Base-by-base conservation (phyloP, 768 basidiomycete species). In the Ramaria sp. region DNA sequence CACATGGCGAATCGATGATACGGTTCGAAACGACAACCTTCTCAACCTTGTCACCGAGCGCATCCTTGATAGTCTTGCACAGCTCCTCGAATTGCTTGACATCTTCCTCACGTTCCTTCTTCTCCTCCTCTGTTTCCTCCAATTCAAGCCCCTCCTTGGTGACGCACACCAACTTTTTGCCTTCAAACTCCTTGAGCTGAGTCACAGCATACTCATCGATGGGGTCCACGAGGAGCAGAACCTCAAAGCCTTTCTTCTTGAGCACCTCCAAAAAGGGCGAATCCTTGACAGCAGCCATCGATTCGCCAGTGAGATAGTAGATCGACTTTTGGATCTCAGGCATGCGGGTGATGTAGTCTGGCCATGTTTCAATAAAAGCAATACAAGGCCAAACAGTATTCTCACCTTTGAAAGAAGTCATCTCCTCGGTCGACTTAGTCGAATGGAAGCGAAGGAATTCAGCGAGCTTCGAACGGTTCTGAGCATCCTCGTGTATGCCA, bases 271-370 rank as follows among this genome's bases (percentile, higher is more conserved):
- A 84, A 94, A 98, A 98, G 18, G 95, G 95, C 44, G 95, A 97
- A 70, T 98, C 92, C 65, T 78, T 82, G 63, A 86, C 82, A 52
- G 90, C 79, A 55, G 82, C 83, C 50, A 99, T 85, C 5, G 92
- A 95, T 77, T 99, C 95, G 69, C 95, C 95, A 52, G 95, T 99
- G 62, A 97, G 87, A 78, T 95, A 98, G 81, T 97, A 99, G 71
- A 99, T 91, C 61, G 91, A 88, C 72, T 97, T 97, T 72, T 99
- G 95, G 61, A 92, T 79, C 74, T 97, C 92, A 58, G 94, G 95
- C 94, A 96, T 97, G 63, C 95, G 95, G 52, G 93, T 97, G 69
- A 97, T 95, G 78, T 98, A 99, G 76, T 99, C 90, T 92, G 60
- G 12, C 48, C 3, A 47, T 7, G 12, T 49, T 51, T 61, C 47